A percentile compares a stretch with the other conserved stretches of the same genome.
Conservation (phyloP, 2,329 filamentous ascomycete genomes). For the Tetracladium maxilliforme region DNA sequence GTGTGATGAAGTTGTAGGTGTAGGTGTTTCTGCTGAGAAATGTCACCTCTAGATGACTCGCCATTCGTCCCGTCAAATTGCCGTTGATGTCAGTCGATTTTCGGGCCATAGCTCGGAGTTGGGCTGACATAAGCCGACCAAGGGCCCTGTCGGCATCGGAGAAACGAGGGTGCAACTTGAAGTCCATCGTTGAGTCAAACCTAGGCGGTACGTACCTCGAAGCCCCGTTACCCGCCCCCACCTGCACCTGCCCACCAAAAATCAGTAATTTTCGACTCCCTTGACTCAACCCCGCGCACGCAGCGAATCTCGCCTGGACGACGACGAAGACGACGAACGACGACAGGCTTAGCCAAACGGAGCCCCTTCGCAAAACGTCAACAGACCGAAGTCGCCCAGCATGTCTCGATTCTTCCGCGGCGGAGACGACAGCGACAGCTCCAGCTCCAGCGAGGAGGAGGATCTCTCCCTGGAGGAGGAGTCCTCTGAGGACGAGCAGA, state of each 20-base stretch:
- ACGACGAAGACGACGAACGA: background rate
- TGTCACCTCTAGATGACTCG: no score
- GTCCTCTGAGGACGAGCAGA: constrained; percentile 39
- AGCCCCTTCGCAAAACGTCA: background rate
- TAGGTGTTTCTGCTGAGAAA: no score
- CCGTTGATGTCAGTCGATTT: no score
- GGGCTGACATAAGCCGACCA: no score
- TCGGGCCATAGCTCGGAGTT: no score
- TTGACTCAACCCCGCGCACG: background rate
- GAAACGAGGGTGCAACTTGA: no score
- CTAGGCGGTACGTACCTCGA: no score
- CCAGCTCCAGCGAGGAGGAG: constrained; percentile 89
- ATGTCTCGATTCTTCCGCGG: constrained; percentile 98
- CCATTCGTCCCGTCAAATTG: no score
- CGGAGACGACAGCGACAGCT: constrained; percentile 90
- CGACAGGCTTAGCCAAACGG: background rate
- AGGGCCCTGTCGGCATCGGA: no score
- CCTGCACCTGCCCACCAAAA: background rate
- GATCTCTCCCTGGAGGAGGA: constrained; percentile 77
- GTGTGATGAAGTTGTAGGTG: no score
- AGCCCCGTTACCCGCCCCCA: background rate
- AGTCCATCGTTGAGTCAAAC: no score
- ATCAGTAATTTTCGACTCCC: background rate
- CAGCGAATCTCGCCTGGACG: background rate
- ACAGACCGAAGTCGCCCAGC: constrained; percentile 23